Percentiles rank a stretch among this genome's conserved stretches.
Conservation (phyloP, 1,284 basidiomycete genomes). For the Tetrapyrgos nigripes region DNA sequence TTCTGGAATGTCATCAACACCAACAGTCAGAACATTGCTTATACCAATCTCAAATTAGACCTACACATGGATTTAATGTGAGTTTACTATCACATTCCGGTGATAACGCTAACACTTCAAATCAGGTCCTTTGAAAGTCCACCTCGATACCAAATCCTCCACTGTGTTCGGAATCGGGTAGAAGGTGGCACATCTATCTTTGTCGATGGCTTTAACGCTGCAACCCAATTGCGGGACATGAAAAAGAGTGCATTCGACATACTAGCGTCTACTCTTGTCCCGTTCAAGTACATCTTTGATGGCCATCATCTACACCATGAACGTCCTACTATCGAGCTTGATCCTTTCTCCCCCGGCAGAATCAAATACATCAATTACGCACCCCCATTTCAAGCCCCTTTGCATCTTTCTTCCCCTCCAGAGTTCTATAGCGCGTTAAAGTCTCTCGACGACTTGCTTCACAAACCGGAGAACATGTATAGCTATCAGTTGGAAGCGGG, state of each 20-base stretch:
- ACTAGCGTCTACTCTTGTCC: slow-evolving; percentile 70
- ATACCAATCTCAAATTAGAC: slow-evolving; percentile 90
- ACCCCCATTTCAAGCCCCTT: slow-evolving; percentile 93
- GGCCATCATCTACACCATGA: slow-evolving; percentile 82
- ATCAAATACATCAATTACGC: slow-evolving; percentile 88
- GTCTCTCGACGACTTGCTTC: slow-evolving; percentile 68
- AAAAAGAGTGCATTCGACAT: slow-evolving; percentile 63
- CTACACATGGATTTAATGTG: slow-evolving; percentile 94
- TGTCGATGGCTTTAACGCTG: slow-evolving; percentile 82
- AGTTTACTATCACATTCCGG: slow-evolving; percentile 34
- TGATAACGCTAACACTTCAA: neutral
- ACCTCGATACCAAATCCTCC: slow-evolving; percentile 91
- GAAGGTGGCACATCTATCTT: slow-evolving; percentile 88
- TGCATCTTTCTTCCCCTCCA: slow-evolving; percentile 56
- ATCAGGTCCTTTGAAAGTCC: slow-evolving; percentile 87
- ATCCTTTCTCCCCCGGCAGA: slow-evolving; percentile 20
- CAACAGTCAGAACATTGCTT: slow-evolving; percentile 91
- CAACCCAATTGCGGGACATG: slow-evolving; percentile 57
- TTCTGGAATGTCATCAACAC: slow-evolving; percentile 89
- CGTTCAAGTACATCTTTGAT: slow-evolving; percentile 93
- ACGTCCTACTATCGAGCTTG: slow-evolving; percentile 86
- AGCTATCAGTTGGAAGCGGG: slow-evolving; percentile 82
- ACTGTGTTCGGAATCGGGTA: slow-evolving; percentile 88
- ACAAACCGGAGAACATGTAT: slow-evolving; percentile 61
- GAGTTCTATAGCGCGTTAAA: slow-evolving; percentile 73